Evolutionary conservation across 345 rosid species (phyloP), one percentile per base, ranked within the genome.

Genomic region (Acer negundo): DNA sequence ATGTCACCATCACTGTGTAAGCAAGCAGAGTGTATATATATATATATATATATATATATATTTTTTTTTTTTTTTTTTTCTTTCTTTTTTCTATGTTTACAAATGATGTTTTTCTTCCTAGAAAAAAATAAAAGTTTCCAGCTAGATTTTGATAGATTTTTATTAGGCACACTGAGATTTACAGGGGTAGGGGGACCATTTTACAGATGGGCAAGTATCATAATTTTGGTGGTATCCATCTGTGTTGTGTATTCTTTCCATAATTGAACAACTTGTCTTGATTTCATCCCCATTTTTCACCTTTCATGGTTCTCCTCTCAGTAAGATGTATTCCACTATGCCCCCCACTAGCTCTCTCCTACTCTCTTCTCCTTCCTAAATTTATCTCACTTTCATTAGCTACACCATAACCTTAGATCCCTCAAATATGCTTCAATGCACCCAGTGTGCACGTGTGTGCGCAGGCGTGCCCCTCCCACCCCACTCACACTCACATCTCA

Each of bases 101-200:
- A 59, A 59, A 20, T 59, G 9, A 20, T 59, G 63, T 59, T 47
- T 24, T 56, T 35, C 68, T 46, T 69, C 24, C 23, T 28, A 19
- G 12, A 56, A 70, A 44, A 42, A 61, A 81, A 62, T 31, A 40
- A 59, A 77, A 78, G 79, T 78, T 78, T 82, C 87, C 86, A 86
- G 90, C 87, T 73, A 80, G 85, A 35, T 62, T 67, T 53, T 24
- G 78, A 73, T 79, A 75, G 73, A 79, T 82, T 77, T 83, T 59
- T 85, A 22, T 77, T 74, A 77, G 78, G 87, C 83, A 75, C 78
- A 74, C 78, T 82, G 46, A 62, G 79, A 73, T 65, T 76, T 62
- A n/a, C 61, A 84, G 67, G 77, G 77, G 70, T 58, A 31, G 78
- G 89, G 89, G 89, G 87, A 80, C 85, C 89, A 85, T 79, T n/a